These are phyloP conservation scores for Venturiaceae sp. DNA, from an alignment of 2,329 filamentous ascomycete species.

Conservation along the genomic window DNA sequence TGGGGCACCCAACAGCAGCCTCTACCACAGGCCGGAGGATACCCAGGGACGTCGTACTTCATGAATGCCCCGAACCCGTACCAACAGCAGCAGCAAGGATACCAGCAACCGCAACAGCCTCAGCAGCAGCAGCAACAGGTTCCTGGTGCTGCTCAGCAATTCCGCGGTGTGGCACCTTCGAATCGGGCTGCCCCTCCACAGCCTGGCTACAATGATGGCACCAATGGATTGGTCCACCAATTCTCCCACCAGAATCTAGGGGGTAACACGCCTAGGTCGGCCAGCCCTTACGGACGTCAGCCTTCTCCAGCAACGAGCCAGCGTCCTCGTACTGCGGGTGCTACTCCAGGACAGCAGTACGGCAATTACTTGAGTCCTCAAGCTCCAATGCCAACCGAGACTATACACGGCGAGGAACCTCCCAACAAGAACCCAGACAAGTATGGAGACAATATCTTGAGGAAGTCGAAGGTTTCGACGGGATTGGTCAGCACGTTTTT, in stretches of 20 bases:
- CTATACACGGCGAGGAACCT: conserved; percentile 43
- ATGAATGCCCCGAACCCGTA: conserved; percentile 34
- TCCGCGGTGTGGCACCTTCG: background rate
- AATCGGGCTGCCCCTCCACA: conserved; percentile 42
- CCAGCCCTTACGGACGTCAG: conserved; percentile 57
- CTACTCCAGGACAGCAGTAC: conserved; percentile 41
- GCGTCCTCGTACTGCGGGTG: conserved; percentile 77
- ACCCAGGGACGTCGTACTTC: conserved; percentile 37
- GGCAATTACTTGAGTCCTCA: conserved; percentile 60
- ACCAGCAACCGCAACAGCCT: conserved; percentile 40
- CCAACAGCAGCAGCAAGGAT: conserved; percentile 24
- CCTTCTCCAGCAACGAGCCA: conserved; percentile 50
- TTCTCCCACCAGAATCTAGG: conserved; percentile 90
- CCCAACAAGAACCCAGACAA: conserved; percentile 74
- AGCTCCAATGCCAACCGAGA: conserved; percentile 42
- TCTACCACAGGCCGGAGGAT: conserved; percentile 21
- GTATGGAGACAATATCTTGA: conserved; percentile 78
- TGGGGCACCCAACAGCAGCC: conserved; percentile 39
- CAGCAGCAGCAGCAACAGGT: conserved; percentile 25
- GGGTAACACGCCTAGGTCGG: conserved; percentile 58
- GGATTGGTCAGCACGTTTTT: conserved; percentile 72
- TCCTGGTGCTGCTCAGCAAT: conserved; percentile 6
- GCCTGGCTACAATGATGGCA: conserved; percentile 64
- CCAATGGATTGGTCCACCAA: conserved; percentile 86
- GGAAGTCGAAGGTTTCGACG: conserved; percentile 57